Percentiles rank a stretch among this genome's conserved stretches.
Conservation (phyloP, 495 filamentous ascomycete genomes). For the Annulohypoxylon bovei region DNA sequence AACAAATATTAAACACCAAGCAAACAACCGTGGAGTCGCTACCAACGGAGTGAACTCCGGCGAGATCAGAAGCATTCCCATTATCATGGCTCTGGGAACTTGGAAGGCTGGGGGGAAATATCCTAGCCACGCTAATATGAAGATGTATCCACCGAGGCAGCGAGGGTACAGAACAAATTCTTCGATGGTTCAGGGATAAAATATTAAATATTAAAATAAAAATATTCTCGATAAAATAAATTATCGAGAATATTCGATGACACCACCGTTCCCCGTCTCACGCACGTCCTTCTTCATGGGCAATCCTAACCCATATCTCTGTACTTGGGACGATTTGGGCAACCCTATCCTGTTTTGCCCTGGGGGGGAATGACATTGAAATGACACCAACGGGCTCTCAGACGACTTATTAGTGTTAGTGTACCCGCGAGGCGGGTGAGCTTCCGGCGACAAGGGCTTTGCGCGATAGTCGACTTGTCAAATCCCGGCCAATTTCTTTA, state of each 20-base stretch:
- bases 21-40: not conserved
- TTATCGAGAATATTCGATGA: constrained; percentile 9
- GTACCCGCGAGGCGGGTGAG: constrained; percentile 30
- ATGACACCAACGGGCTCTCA: constrained; percentile 29
- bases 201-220: constrained; percentile 18
- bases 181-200: not conserved
- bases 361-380: constrained; percentile 19
- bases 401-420: constrained; percentile 18
- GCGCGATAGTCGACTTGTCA: constrained; percentile 6
- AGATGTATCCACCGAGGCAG: constrained; percentile 4
- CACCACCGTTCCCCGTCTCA: constrained; percentile 21
- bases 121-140: constrained; percentile 7
- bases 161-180: not conserved
- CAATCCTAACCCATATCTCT: constrained; percentile 29
- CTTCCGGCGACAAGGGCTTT: constrained; percentile 35
- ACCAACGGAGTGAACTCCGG: not conserved
- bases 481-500: constrained; percentile 19
- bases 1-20: not conserved
- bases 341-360: constrained; percentile 19
- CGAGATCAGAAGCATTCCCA: not conserved
- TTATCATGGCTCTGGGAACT: constrained; percentile 2
- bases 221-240: constrained; percentile 11
- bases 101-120: not conserved
- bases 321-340: constrained; percentile 26
- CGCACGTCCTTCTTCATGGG: constrained; percentile 24